These are phyloP conservation scores for Xylaria cubensis DNA, from an alignment of 495 filamentous ascomycete genomes.

Conservation along the genomic window DNA sequence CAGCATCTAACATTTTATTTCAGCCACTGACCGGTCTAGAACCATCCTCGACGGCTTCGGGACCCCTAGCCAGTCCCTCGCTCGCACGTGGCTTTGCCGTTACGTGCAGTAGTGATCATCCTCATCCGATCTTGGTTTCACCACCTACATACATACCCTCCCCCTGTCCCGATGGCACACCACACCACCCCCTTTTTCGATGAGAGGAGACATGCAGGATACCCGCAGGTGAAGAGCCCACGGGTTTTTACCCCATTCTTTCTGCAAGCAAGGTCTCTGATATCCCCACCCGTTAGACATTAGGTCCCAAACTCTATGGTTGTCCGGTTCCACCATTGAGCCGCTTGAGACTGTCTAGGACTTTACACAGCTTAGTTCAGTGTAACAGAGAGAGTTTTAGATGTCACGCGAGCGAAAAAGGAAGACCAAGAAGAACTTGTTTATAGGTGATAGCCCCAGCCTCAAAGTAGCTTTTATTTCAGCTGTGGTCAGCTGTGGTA, in stretches of 20 bases:
- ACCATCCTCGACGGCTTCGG: neutral
- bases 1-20: neutral
- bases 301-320: neutral
- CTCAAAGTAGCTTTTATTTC: neutral
- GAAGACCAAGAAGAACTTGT: neutral
- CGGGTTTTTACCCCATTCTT: neutral
- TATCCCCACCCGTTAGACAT: neutral
- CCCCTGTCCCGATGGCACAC: conserved; percentile 9
- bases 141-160: neutral
- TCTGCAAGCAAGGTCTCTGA: conserved; percentile 5
- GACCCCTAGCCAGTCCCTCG: neutral
- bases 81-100: conserved; percentile 6
- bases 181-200: neutral
- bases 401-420: neutral
- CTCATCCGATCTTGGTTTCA: conserved; percentile 16
- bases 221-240: neutral
- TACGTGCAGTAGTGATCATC: conserved; percentile 14
- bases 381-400: neutral
- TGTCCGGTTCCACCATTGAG: neutral
- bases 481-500: neutral
- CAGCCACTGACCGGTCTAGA: neutral
- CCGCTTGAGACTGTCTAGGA: neutral
- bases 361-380: neutral
- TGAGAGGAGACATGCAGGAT: neutral
- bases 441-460: neutral